Percentiles rank a stretch among this genome's conserved stretches.
Evolutionary conservation across 352 stramenopile genomes (phyloP).

Genomic region (Salisapilia sapeloensis): DNA sequence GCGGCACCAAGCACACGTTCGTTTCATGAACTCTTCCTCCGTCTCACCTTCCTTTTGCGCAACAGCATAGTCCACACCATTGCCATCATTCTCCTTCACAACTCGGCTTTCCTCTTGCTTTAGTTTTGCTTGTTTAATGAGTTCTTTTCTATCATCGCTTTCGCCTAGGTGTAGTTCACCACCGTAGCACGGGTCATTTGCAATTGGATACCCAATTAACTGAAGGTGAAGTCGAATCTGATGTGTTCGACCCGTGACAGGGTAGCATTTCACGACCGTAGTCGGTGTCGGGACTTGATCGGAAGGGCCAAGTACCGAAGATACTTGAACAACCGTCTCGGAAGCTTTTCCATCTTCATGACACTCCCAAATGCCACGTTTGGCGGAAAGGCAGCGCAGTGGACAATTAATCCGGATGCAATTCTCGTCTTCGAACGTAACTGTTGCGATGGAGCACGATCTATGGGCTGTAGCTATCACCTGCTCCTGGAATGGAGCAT

Average conservation of each 20-base stretch:
- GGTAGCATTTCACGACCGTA: slow-evolving; percentile 85
- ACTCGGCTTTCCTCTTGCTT: slow-evolving; percentile 10
- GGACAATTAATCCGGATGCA: slow-evolving; percentile 68
- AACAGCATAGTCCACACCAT: slow-evolving; percentile 31
- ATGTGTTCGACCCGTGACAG: slow-evolving; percentile 91
- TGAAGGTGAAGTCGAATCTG: slow-evolving; percentile 96
- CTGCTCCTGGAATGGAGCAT: slow-evolving; percentile 13
- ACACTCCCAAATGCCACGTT: slow-evolving; percentile 73
- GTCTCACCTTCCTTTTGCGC: slow-evolving; percentile 34
- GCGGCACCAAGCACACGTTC: slow-evolving; percentile 66
- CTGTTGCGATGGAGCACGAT: slow-evolving; percentile 24
- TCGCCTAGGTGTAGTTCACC: slow-evolving; percentile 86
- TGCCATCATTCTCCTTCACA: slow-evolving; percentile 3
- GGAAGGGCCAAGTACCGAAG: no score
- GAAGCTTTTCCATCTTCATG: slow-evolving; percentile 65
- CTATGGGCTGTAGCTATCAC: slow-evolving; percentile 15
- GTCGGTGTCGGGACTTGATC: slow-evolving; percentile 45
- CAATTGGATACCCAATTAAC: slow-evolving; percentile 86
- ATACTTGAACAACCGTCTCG: slow-evolving; percentile 49
- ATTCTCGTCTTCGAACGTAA: slow-evolving; percentile 31
- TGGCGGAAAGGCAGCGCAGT: slow-evolving; percentile 60
- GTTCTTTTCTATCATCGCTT: slow-evolving; percentile 14
- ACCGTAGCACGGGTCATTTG: slow-evolving; percentile 96
- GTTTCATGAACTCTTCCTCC: slow-evolving; percentile 54
- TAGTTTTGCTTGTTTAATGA: slow-evolving; percentile 26